phyloP scores from a whole-genome alignment of 2,329 filamentous ascomycete species.

The Colletotrichum phormii region DNA sequence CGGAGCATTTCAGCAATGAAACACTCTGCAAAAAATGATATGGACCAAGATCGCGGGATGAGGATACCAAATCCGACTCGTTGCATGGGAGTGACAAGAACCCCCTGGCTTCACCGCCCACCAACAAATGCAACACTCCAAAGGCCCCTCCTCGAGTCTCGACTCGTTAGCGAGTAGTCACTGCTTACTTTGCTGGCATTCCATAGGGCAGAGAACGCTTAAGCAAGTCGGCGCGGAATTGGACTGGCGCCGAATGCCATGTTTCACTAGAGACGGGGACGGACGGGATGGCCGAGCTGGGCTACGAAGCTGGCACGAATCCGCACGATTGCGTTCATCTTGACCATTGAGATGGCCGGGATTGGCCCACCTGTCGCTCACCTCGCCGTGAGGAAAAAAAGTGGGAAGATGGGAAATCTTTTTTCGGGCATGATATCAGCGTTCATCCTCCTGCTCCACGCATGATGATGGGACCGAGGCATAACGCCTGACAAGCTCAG shows the following conservation, averaged over 20 bases:
- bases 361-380: conserved; percentile 20
- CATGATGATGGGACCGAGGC: conserved; percentile 34
- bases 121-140: background rate
- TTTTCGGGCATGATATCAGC: conserved; percentile 33
- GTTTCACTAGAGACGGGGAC: conserved; percentile 18
- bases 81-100: background rate
- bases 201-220: background rate
- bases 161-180: background rate
- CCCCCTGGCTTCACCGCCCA: conserved; percentile 13
- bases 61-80: conserved; percentile 2
- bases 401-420: conserved; percentile 21
- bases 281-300: conserved; percentile 26
- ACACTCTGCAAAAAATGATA: background rate
- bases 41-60: background rate
- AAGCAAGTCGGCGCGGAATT: conserved; percentile 28
- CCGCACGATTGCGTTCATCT: conserved; percentile 20
- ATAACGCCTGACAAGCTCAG: conserved; percentile 15
- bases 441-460: conserved; percentile 29
- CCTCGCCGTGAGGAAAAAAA: conserved; percentile 26
- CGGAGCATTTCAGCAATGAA: background rate
- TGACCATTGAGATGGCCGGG: conserved; percentile 19
- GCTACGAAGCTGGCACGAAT: conserved; percentile 4
- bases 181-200: background rate
- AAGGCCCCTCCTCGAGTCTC: background rate
- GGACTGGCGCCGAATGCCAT: conserved; percentile 29